phyloP scores from a whole-genome alignment of 768 basidiomycete genomes.

The Naganishia onofrii region DNA sequence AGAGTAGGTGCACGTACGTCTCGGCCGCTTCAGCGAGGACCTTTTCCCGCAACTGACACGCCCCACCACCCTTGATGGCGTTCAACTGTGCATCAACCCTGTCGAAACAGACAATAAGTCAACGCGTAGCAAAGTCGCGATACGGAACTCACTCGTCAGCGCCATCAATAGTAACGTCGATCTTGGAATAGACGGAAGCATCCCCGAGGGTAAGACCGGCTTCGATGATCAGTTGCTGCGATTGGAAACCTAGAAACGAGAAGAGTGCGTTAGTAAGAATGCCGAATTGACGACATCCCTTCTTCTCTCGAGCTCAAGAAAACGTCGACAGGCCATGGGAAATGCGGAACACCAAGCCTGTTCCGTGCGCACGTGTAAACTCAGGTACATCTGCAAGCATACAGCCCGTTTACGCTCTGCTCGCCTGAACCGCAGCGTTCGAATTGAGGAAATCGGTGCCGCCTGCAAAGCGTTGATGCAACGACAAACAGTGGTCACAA shows the following conservation, averaged over 20 bases:
- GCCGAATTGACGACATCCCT: background rate
- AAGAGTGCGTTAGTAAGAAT: background rate
- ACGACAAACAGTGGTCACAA: too few species aligned
- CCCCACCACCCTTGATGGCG: constrained; percentile 95
- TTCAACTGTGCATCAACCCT: constrained; percentile 85
- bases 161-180: constrained; percentile 97
- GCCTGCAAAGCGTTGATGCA: too few species aligned
- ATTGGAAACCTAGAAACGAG: constrained; percentile 71
- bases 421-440: too few species aligned
- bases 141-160: constrained; percentile 77
- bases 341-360: too few species aligned
- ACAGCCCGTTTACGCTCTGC: too few species aligned
- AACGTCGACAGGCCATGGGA: too few species aligned
- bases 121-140: too few species aligned
- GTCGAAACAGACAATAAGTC: too few species aligned
- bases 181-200: constrained; percentile 77
- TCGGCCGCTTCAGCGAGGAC: constrained; percentile 93
- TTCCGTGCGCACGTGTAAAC: too few species aligned
- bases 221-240: constrained; percentile 85
- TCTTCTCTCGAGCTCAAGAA: background rate
- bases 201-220: constrained; percentile 77
- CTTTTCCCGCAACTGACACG: constrained; percentile 94
- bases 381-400: too few species aligned
- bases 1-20: constrained; percentile 56
- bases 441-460: too few species aligned